A percentile compares a stretch with the other conserved stretches of the same genome.
Evolutionary conservation across 306 rosid genomes (phyloP).

Genomic region (Psophocarpus tetragonolobus): DNA sequence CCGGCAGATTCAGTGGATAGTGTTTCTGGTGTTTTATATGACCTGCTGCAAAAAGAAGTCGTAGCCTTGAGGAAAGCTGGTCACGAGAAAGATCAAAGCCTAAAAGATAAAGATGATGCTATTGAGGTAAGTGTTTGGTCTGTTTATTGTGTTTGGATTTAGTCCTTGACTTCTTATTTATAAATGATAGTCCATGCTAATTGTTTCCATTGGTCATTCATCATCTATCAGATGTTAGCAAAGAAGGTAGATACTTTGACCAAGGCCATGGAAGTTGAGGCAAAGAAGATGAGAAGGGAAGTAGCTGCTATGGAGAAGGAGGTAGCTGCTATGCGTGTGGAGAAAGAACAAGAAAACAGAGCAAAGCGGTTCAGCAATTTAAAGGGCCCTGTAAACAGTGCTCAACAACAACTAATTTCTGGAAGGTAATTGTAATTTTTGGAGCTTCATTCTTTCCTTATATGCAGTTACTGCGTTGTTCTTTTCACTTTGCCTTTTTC

Average conservation of each 20-base stretch:
- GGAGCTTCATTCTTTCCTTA: slow-evolving; percentile 10
- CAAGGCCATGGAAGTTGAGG: slow-evolving; percentile 99
- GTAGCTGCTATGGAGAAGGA: slow-evolving; percentile 98
- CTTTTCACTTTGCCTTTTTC: not conserved
- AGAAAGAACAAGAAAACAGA: slow-evolving; percentile 88
- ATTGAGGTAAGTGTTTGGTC: slow-evolving; percentile 69
- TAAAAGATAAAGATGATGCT: slow-evolving; percentile 95
- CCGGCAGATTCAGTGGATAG: slow-evolving; percentile 63
- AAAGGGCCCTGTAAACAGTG: slow-evolving; percentile 75
- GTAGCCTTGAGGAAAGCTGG: slow-evolving; percentile 85
- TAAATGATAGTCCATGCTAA: slow-evolving; percentile 6
- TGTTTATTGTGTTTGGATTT: slow-evolving; percentile 4
- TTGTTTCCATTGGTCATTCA: slow-evolving; percentile 33
- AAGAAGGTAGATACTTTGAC: slow-evolving; percentile 97
- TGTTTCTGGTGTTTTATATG: slow-evolving; percentile 85
- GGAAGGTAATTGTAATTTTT: slow-evolving; percentile 66
- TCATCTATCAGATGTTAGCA: slow-evolving; percentile 74
- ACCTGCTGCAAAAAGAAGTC: slow-evolving; percentile 96
- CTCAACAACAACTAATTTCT: slow-evolving; percentile 78
- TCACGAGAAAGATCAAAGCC: slow-evolving; percentile 96
- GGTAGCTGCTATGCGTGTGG: slow-evolving; percentile 98
- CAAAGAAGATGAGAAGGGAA: slow-evolving; percentile 98
- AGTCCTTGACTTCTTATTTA: slow-evolving; percentile 15
- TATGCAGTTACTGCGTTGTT: slow-evolving; percentile 3
- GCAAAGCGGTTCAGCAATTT: slow-evolving; percentile 74